Evolutionary conservation across 1,284 basidiomycete genomes (phyloP), one percentile per base, ranked within the genome.

Genomic region (Pseudozyma hubeiensis): DNA sequence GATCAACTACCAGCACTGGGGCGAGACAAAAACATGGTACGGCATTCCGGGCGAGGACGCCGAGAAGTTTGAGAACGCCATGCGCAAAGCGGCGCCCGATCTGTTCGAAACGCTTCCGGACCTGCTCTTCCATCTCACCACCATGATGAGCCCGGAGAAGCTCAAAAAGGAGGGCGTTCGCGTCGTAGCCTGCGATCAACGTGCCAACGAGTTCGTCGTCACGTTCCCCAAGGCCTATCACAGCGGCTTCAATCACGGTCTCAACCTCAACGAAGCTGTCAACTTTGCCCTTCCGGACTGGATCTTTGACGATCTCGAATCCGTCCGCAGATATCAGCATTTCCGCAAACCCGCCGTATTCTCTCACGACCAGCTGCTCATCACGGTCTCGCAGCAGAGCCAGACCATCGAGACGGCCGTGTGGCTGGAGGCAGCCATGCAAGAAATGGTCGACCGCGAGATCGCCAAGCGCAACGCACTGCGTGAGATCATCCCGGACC

Each of bases 11-110:
- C 96, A 94, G 95, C 96, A 98, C 84, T 97, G 93, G 93, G 96
- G 97, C 37, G 96, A 97, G 84, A 97, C 96, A 45, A 99, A 99
- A 88, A 99, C 96, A 0, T 99, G 97, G 97, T 99, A 99, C 86
- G 96, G 96, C 59, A 92, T 99, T 45, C 96, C 97, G 1, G 97
- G 93, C 29, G 90, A 90, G 57, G 92, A 97, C 78, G 94, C 96
- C 30, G 93, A 93, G 78, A 93, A 93, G 85, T 97, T 99, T 81
- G 97, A 99, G 86, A 90, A 92, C 17, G 96, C 96, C 7, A 97
- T 99, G 86, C 92, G 91, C 85, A 89, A 89, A 53, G 94, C 97
- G 84, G 97, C 97, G 6, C 97, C 97, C 7, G 97, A 99, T 85
- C 89, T 99, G n/a, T 99, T 99, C 84, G 94, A 98, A 83, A 92